A percentile compares a stretch with the other conserved stretches of the same genome.
phyloP scores from a whole-genome alignment of 2,329 filamentous ascomycete species.

The Phialemoniopsis sp. region DNA sequence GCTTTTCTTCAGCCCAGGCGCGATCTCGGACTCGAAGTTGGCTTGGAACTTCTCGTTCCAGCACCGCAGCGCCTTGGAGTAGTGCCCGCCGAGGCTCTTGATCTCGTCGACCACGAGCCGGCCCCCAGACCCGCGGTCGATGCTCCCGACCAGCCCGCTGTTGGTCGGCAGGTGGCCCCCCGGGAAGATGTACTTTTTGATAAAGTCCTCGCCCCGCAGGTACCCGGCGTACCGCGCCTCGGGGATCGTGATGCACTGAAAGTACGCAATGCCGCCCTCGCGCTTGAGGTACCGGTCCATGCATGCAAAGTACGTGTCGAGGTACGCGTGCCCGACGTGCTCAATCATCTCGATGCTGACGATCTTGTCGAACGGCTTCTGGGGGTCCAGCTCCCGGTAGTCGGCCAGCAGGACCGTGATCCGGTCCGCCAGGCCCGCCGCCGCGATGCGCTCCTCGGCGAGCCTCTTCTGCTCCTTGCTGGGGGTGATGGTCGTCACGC shows the following conservation, averaged over 20 bases:
- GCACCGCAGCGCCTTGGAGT: constrained; percentile 4
- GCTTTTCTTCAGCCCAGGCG: constrained; percentile 3
- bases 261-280: constrained; percentile 6
- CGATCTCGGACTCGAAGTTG: constrained; percentile 4
- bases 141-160: constrained; percentile 6
- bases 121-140: constrained; percentile 5
- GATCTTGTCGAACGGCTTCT: constrained; percentile 6
- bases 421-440: constrained; percentile 1
- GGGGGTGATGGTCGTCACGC: constrained; percentile 7
- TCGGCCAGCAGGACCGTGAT: constrained; percentile 6
- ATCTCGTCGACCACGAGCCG: constrained; percentile 9
- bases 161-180: constrained; percentile 9
- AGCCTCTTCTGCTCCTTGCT: constrained; percentile 8
- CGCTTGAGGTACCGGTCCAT: constrained; percentile 7
- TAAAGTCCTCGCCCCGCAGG: constrained; percentile 6
- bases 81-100: constrained; percentile 7
- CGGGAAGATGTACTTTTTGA: constrained; percentile 10
- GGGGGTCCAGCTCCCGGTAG: constrained; percentile 5
- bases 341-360: constrained; percentile 12
- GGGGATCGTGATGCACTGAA: constrained; percentile 9
- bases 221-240: constrained; percentile 7
- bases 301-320: constrained; percentile 7
- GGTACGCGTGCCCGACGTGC: constrained; percentile 7
- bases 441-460: constrained; percentile 4
- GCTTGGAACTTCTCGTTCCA: constrained; percentile 6